phyloP scores from a whole-genome alignment of 2,329 filamentous ascomycete species.

The Aspergillus tubingensis region DNA sequence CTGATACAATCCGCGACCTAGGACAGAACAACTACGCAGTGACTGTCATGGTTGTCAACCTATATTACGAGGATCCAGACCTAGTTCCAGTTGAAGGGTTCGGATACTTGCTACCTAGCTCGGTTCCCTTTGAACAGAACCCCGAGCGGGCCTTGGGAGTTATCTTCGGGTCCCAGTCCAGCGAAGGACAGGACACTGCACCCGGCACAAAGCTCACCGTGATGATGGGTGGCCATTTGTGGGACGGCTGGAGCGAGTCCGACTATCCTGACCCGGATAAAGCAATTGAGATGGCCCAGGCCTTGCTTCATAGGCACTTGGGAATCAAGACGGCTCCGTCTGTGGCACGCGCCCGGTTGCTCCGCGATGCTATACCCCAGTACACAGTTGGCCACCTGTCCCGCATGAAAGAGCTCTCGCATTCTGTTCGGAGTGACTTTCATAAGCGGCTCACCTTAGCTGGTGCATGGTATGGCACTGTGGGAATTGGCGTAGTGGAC shows the following conservation, averaged over 20 bases:
- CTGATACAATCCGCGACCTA: conserved; percentile 26
- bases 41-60: conserved; percentile 87
- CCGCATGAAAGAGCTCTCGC: conserved; percentile 60
- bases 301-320: conserved; percentile 72
- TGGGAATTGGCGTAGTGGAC: conserved; percentile 54
- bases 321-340: conserved; percentile 65
- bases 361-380: conserved; percentile 82
- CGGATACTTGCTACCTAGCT: conserved; percentile 86
- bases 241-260: conserved; percentile 61
- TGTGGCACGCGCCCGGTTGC: conserved; percentile 62
- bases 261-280: conserved; percentile 65
- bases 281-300: conserved; percentile 68
- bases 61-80: conserved; percentile 71
- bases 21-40: conserved; percentile 60
- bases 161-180: conserved; percentile 79
- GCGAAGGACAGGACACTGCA: conserved; percentile 57
- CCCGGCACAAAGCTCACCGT: conserved; percentile 84
- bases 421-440: conserved; percentile 59
- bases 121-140: conserved; percentile 69
- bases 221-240: conserved; percentile 93
- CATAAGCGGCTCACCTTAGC: conserved; percentile 65
- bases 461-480: conserved; percentile 52
- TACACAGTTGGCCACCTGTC: conserved; percentile 76
- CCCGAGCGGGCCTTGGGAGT: conserved; percentile 84
- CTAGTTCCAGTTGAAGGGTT: conserved; percentile 73